Base-by-base conservation (phyloP, 345 rosid species). In the Gossypium herbaceum region DNA sequence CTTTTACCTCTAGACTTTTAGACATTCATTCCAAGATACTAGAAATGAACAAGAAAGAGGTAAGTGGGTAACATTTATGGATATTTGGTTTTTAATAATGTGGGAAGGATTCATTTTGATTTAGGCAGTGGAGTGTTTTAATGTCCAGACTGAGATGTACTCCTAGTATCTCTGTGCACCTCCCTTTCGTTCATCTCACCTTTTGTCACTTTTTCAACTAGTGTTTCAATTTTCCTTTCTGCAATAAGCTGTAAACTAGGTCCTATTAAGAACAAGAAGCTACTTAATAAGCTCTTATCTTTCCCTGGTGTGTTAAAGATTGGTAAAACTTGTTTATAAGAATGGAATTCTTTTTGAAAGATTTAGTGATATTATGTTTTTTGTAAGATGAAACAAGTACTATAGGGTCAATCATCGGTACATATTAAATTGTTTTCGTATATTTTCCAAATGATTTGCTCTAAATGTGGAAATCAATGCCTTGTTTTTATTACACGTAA, bases 11-110 rank as follows among this genome's bases (percentile, higher is more conserved):
- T 75, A 91, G 92, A 81, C 98, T 96, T 79, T 72, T 96, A 7
- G 98, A 93, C 77, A 92, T 96, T 72, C 99, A 96, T 88, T 83
- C 94, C 73, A 93, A 89, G 89, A 89, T 90, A 89, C 83, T 92
- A 73, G 92, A 88, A 79, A 83, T 81, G 74, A 89, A 91, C 83
- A 93, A 93, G 89, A 92, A 80, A 83, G 95, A 96, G 92, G 99
- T 90, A 75, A 74, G 71, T 68, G 13, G 45, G 19, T 51, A 15
- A 50, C 52, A 2, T 1, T 59, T 68, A 48, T 34, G 7, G 55
- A 43, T 39, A 47, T 56, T 61, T 34, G 74, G 4, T 12, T 22
- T 39, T 43, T 57, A 9, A 57, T 51, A 41, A 20, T 16, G 16
- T 68, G 39, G 34, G 44, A 11, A 51, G 70, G 43, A 41, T 72